phyloP scores from a whole-genome alignment of 1,284 basidiomycete genomes.

The Mycena citricolor region DNA sequence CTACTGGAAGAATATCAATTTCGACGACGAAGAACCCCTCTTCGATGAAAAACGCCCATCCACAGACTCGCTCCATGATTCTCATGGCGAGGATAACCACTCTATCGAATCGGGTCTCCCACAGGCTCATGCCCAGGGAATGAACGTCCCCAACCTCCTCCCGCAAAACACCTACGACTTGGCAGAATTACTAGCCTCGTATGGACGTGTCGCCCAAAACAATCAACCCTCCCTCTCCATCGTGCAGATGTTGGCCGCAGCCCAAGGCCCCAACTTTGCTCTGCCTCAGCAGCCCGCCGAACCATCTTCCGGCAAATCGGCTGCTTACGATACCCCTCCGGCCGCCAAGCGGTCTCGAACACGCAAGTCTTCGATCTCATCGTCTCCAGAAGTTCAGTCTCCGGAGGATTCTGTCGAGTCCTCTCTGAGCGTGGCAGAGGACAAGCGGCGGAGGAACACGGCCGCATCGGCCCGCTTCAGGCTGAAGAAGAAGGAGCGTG shows the following conservation, averaged over 20 bases:
- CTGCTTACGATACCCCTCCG: conserved; percentile 31
- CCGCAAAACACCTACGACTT: conserved; percentile 32
- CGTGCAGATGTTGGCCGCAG: conserved; percentile 58
- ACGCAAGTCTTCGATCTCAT: conserved; percentile 48
- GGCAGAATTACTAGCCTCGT: conserved; percentile 60
- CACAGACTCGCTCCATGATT: conserved; percentile 11
- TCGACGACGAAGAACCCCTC: conserved; percentile 69
- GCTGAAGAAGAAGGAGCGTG: conserved; percentile 98
- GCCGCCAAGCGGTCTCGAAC: conserved; percentile 57
- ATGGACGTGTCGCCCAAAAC: conserved; percentile 60
- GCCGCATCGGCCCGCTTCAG: conserved; percentile 97
- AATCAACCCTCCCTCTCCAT: conserved; percentile 56
- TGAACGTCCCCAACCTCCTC: conserved; percentile 30
- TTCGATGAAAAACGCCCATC: too few relatives aligned
- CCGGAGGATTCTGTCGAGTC: conserved; percentile 33
- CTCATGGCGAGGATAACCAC: conserved; percentile 33
- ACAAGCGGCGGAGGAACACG: conserved; percentile 94
- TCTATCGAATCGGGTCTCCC: conserved; percentile 47
- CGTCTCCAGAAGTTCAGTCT: conserved; percentile 31
- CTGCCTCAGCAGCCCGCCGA: conserved; percentile 26
- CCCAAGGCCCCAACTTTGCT: conserved; percentile 26
- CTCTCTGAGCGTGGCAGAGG: conserved; percentile 60
- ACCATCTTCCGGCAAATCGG: conserved; percentile 22
- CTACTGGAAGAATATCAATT: conserved; percentile 80
- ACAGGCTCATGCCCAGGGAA: conserved; percentile 45